Base-by-base conservation (phyloP, 1,139 yeast genomes). In the Pichia sp. region DNA sequence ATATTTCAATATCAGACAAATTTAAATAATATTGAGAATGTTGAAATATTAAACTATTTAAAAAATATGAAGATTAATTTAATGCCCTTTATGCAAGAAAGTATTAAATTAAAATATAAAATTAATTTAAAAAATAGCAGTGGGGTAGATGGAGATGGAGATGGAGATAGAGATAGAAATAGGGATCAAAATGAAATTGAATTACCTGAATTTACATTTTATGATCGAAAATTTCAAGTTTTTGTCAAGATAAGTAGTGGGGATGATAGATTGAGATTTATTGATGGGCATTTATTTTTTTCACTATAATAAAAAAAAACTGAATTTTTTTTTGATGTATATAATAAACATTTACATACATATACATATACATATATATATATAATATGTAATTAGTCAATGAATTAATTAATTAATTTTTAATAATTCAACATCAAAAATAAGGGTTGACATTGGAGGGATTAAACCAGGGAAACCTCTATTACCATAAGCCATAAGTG, bases 401-500 rank as follows among this genome's bases (percentile, higher is more conserved):
- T n/a, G n/a, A 12, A 20, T 7, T n/a, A 23, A 35, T 29, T 57
- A 82, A 71, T 87, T 87, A 63, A 90, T 83, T 60, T 78, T 80
- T 60, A 90, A 71, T 66, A 90, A 78, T 70, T 90, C 96, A 54
- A 90, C 97, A 61, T 89, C 97, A 59, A 90, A 90, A 57, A 87
- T 71, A 68, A 92, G 78, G 55, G 96, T 89, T 52, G 97, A 95
- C 66, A 87, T 87, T 56, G 97, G 96, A 53, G 97, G 97, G 63
- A 92, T 92, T 61, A 87, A 73, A 55, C 96, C 95, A 53, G 97
- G 97, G 80, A 85, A 87, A 41, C 97, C 97, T 67, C 95, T 82
- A 54, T 78, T 75, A 52, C 97, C 97, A 69, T 92, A 92, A 55
- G 95, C 98, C 68, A 87, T 84, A 60, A 84, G 82, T 51, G 96